These are phyloP conservation scores for Tranzscheliella williamsii DNA, from an alignment of 1,284 basidiomycete genomes.

Conservation along the genomic window DNA sequence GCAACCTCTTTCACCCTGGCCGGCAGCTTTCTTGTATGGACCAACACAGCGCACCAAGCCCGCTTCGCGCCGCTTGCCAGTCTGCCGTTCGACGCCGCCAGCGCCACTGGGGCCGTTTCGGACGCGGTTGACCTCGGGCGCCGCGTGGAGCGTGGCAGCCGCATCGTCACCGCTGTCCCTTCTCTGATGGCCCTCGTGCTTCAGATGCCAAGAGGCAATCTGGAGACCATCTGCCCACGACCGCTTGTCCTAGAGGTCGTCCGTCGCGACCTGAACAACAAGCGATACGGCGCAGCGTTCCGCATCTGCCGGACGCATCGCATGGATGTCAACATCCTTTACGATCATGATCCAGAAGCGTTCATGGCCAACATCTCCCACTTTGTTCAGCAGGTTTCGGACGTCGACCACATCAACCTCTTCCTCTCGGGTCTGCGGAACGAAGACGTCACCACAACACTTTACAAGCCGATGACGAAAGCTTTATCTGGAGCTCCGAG, in stretches of 20 bases:
- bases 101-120: conserved; percentile 1
- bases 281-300: conserved; percentile 80
- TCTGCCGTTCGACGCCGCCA: conserved; percentile 30
- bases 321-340: conserved; percentile 84
- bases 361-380: conserved; percentile 67
- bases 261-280: conserved; percentile 41
- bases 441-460: conserved; percentile 61
- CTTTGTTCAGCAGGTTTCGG: conserved; percentile 82
- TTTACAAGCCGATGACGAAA: conserved; percentile 55
- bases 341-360: conserved; percentile 73
- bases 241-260: conserved; percentile 77
- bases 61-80: conserved; percentile 71
- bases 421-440: conserved; percentile 76
- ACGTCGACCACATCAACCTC: conserved; percentile 90
- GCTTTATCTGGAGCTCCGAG: neutral
- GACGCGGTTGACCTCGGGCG: conserved; percentile 44
- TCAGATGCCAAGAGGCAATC: conserved; percentile 96
- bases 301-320: conserved; percentile 88
- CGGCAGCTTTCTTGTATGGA: conserved; percentile 81
- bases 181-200: conserved; percentile 74
- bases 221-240: conserved; percentile 92
- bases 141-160: conserved; percentile 55
- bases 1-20: conserved; percentile 81
- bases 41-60: conserved; percentile 79
- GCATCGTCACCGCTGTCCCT: conserved; percentile 54